phyloP scores from a whole-genome alignment of 129 eudicot genomes.

The Silybum marianum region DNA sequence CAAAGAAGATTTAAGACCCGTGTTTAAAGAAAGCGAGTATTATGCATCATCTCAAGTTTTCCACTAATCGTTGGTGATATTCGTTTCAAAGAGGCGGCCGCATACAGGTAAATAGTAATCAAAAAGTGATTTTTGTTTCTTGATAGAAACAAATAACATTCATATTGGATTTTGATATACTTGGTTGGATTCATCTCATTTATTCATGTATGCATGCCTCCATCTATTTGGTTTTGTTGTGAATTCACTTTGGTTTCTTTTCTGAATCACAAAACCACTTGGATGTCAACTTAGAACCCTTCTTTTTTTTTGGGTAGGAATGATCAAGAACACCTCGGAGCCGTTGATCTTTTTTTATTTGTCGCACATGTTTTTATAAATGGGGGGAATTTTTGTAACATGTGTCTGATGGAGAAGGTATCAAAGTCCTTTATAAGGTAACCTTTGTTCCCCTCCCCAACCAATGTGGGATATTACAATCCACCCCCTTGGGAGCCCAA shows the following conservation, averaged over 20 bases:
- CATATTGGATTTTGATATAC: not conserved
- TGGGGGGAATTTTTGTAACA: not conserved
- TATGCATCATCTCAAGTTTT: slow-evolving; percentile 98
- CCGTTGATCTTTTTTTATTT: not conserved
- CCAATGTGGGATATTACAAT: too few species aligned
- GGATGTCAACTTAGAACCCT: not conserved
- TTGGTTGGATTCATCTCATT: not conserved
- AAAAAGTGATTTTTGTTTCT: not conserved
- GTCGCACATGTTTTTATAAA: not conserved
- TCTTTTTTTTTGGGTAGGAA: not conserved
- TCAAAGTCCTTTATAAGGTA: too few species aligned
- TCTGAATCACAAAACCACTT: not conserved
- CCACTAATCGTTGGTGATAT: slow-evolving; percentile 43
- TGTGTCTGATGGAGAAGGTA: too few species aligned
- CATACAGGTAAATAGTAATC: not conserved
- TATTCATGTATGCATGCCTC: slow-evolving; percentile 3
- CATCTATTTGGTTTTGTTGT: not conserved
- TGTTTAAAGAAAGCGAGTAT: slow-evolving; percentile 93
- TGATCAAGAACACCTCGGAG: not conserved
- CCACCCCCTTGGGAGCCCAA: too few species aligned
- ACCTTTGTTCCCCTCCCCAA: too few species aligned
- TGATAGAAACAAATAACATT: not conserved
- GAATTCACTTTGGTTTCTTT: not conserved
- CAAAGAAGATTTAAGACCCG: slow-evolving; percentile 95
- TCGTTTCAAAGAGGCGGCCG: not conserved